Percentiles rank a stretch among this genome's conserved stretches.
Conservation (phyloP, 2,329 filamentous ascomycete species). For the Rhinocladiella mackenziei region DNA sequence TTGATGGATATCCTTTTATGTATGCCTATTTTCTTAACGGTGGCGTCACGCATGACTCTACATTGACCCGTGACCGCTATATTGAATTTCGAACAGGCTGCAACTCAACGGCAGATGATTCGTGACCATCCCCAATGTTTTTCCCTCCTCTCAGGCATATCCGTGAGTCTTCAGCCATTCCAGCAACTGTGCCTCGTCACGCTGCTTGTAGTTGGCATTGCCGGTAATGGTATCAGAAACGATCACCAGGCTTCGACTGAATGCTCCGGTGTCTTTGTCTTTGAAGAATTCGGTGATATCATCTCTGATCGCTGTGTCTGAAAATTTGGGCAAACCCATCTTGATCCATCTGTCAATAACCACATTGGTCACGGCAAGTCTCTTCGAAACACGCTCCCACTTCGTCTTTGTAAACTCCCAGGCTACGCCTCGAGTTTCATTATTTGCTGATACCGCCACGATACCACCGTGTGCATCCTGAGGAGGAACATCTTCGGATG, state of each 20-base stretch:
- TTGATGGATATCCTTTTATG: too few species aligned
- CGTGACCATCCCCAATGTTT: not conserved
- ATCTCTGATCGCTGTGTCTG: slow-evolving; percentile 62
- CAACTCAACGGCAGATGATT: not conserved
- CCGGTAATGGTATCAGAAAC: slow-evolving; percentile 81
- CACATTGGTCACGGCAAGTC: slow-evolving; percentile 75
- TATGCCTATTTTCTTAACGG: too few species aligned
- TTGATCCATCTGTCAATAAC: slow-evolving; percentile 86
- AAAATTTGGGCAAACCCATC: slow-evolving; percentile 72
- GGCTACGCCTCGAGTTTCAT: slow-evolving; percentile 65
- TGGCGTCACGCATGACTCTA: not conserved
- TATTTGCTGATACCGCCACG: slow-evolving; percentile 68
- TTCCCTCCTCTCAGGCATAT: slow-evolving; percentile 47
- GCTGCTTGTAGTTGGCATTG: slow-evolving; percentile 73
- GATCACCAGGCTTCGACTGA: slow-evolving; percentile 79
- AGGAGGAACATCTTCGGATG: slow-evolving; percentile 76
- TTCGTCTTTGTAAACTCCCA: slow-evolving; percentile 85
- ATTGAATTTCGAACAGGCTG: too few species aligned
- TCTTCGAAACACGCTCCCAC: slow-evolving; percentile 67
- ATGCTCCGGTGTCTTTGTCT: slow-evolving; percentile 71
- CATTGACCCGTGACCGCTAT: not conserved
- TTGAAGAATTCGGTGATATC: slow-evolving; percentile 84
- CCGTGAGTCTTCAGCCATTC: slow-evolving; percentile 70
- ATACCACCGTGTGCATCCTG: slow-evolving; percentile 85
- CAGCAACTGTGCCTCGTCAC: slow-evolving; percentile 68